phyloP scores from a whole-genome alignment of 2,329 filamentous ascomycete genomes.

The Pseudogymnoascus pannorum region DNA sequence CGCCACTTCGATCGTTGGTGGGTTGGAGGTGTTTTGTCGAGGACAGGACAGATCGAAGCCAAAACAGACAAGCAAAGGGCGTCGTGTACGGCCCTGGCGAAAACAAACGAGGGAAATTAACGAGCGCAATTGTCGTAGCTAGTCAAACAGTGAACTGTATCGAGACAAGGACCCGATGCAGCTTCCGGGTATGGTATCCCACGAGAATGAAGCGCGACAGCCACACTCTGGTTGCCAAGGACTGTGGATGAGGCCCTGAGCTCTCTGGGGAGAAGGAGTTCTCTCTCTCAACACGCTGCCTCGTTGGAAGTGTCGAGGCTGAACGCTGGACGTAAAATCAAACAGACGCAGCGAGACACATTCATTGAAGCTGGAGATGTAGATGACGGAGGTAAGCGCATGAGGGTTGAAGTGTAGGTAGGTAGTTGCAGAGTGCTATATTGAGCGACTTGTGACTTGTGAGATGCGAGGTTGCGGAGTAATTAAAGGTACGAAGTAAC shows the following conservation, averaged over 20 bases:
- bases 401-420: background rate
- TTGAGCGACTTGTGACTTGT: slow-evolving; percentile 1
- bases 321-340: background rate
- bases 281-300: background rate
- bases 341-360: background rate
- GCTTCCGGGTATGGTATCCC: background rate
- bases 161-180: background rate
- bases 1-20: slow-evolving; percentile 17
- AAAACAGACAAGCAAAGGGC: background rate
- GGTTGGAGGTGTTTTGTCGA: slow-evolving; percentile 11
- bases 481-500: slow-evolving; percentile 2
- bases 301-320: background rate
- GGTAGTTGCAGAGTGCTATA: background rate
- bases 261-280: background rate
- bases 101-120: background rate
- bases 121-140: background rate
- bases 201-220: background rate
- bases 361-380: background rate
- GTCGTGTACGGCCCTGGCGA: background rate
- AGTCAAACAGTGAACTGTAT: background rate
- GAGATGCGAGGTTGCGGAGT: slow-evolving; percentile 1
- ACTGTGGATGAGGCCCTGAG: background rate
- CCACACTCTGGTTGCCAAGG: background rate
- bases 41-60: background rate
- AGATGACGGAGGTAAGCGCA: slow-evolving; percentile 1